Percentiles rank a stretch among this genome's conserved stretches.
These are phyloP conservation scores for Coemansia sp. DNA, from an alignment of 192 early-diverging fungal species.

Conservation along the genomic window DNA sequence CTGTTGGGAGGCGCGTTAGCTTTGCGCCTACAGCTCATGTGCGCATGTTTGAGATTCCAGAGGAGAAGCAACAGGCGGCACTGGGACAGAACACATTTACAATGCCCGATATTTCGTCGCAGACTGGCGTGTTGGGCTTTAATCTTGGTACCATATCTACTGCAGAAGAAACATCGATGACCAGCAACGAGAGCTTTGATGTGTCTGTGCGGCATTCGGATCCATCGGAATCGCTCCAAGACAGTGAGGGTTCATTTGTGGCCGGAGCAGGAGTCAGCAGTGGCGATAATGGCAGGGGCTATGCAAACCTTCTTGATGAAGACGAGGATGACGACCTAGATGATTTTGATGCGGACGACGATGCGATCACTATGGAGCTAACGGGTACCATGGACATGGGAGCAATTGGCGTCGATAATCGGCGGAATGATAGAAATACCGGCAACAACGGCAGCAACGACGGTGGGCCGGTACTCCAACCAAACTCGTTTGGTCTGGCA, in stretches of 20 bases:
- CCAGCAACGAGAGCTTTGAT: conserved; percentile 54
- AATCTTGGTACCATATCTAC: conserved; percentile 37
- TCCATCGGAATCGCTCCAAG: conserved; percentile 36
- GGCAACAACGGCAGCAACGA: background rate
- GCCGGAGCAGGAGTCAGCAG: background rate
- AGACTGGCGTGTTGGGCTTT: conserved; percentile 43
- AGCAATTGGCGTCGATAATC: conserved; percentile 3
- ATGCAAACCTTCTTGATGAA: conserved; percentile 19
- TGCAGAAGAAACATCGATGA: conserved; percentile 49
- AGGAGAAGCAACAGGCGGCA: conserved; percentile 29
- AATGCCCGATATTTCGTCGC: conserved; percentile 52
- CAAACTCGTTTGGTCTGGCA: background rate
- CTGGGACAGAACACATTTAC: conserved; percentile 28
- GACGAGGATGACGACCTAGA: conserved; percentile 22
- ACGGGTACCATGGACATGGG: conserved; percentile 41
- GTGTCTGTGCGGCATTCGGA: conserved; percentile 52
- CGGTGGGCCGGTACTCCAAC: background rate
- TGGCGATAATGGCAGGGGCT: background rate
- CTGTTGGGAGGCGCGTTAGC: conserved; percentile 48
- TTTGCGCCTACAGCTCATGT: conserved; percentile 55
- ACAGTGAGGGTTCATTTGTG: conserved; percentile 37
- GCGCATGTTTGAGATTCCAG: conserved; percentile 52
- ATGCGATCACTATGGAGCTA: conserved; percentile 47
- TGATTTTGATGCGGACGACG: conserved; percentile 32
- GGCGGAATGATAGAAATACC: conserved; percentile 1